Conservation (phyloP, 2,329 filamentous ascomycete genomes). For the Trichoderma afroharzianum region DNA sequence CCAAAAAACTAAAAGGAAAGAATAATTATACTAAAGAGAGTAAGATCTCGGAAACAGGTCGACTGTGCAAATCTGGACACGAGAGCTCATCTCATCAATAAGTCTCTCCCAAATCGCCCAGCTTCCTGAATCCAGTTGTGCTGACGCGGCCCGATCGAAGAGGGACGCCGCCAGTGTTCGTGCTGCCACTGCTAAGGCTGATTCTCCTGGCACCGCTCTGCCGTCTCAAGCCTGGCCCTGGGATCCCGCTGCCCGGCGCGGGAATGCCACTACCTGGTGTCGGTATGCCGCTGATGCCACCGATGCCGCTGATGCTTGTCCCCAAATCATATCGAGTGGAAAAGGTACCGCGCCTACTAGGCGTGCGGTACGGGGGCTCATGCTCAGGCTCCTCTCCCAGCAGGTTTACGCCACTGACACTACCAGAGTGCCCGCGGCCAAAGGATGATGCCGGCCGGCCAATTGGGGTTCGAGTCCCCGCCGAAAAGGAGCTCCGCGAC, state of each 20-base stretch:
- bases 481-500: slow-evolving; percentile 60
- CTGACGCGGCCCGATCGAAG: slow-evolving; percentile 29
- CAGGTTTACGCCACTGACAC: slow-evolving; percentile 46
- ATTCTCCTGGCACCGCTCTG: slow-evolving; percentile 44
- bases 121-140: slow-evolving; percentile 35
- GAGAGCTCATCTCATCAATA: slow-evolving; percentile 36
- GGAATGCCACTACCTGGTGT: slow-evolving; percentile 45
- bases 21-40: neutral
- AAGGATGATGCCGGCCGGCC: slow-evolving; percentile 70
- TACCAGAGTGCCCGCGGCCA: slow-evolving; percentile 57
- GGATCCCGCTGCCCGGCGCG: slow-evolving; percentile 43
- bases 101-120: slow-evolving; percentile 53
- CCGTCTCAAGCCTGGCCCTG: slow-evolving; percentile 42
- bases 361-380: slow-evolving; percentile 44
- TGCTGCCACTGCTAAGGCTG: slow-evolving; percentile 43
- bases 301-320: slow-evolving; percentile 36
- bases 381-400: slow-evolving; percentile 45
- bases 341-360: slow-evolving; percentile 53
- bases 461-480: slow-evolving; percentile 60
- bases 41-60: neutral
- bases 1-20: neutral
- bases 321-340: slow-evolving; percentile 47
- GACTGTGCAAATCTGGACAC: neutral
- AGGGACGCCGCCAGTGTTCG: slow-evolving; percentile 39
- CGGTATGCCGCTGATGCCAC: slow-evolving; percentile 38